Base-by-base conservation (phyloP, 768 basidiomycete genomes). In the Lentinula aciculospora region DNA sequence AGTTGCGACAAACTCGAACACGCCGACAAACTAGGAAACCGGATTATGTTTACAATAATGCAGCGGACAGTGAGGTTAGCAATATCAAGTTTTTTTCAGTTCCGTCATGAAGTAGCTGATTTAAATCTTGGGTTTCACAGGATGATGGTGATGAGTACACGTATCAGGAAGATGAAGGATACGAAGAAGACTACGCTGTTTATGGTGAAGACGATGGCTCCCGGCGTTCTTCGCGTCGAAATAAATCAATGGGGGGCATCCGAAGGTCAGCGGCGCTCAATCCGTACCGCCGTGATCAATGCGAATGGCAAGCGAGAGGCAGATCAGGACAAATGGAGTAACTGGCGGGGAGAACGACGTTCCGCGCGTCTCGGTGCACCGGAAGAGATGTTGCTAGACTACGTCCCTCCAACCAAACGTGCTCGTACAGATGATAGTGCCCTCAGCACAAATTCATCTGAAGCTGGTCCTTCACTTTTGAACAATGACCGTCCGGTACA, bases 1-100 rank as follows among this genome's bases (percentile, higher is more conserved):
- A 92, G 68, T 72, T 91, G 58, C 81, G 90, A 60, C 83, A 86
- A 69, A 92, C 89, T 27, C 80, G 92, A 59, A 92, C 91, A 19
- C 80, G 90, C 59, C 79, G 87, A 54, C 81, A 82, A 71, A 84
- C 86, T 2, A 80, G 81, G 42, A 84, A 81, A 61, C 88, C 89
- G 47, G 88, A 92, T 74, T 94, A 94, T 71, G 89, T 89, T 53
- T 91, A 92, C 70, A 77, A 80, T 65, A 81, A 86, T 63, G 78
- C 78, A 58, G 72, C 76, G 62, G 83, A 81, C 58, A 86, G 84
- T 63, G 90, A 88, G 71, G 87, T 76, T 76, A 73, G 82, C 74
- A 53, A 32, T 65, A 40, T 61, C 49, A 63, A 21, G 19, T 19
- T 9, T 19, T 61, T 57, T 46, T 55, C 55, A 54, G 57, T 21